Conservation (phyloP, 108 stramenopile genomes). For the Mediolabrus comicus region DNA sequence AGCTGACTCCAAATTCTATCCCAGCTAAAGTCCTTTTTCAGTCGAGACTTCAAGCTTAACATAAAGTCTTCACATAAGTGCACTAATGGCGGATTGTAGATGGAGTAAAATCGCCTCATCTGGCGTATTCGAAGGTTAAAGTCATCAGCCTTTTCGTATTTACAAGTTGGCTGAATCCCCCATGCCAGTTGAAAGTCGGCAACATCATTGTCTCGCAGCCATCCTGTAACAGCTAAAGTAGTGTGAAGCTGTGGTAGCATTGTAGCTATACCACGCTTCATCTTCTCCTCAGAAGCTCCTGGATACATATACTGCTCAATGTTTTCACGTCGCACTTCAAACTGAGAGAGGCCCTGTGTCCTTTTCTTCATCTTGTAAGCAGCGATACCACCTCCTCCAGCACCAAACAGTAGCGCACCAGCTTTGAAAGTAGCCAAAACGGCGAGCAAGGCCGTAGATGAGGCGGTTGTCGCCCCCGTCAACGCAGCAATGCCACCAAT, state of each 20-base stretch:
- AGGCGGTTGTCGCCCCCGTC: conserved; percentile 52
- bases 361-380: conserved; percentile 67
- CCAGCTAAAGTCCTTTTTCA: conserved; percentile 45
- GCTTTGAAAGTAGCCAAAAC: conserved; percentile 50
- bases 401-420: conserved; percentile 58
- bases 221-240: conserved; percentile 55
- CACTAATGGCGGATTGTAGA: conserved; percentile 48
- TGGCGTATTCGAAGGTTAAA: conserved; percentile 20
- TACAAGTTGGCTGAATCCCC: conserved; percentile 51
- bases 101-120: conserved; percentile 54
- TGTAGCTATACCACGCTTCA: conserved; percentile 38
- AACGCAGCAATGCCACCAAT: conserved; percentile 53
- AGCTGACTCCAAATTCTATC: conserved; percentile 38
- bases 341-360: conserved; percentile 61
- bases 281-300: conserved; percentile 36
- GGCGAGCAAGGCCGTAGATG: conserved; percentile 42
- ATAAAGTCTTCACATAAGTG: conserved; percentile 44
- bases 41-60: conserved; percentile 13
- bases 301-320: conserved; percentile 38
- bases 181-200: conserved; percentile 64
- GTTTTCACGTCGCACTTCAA: conserved; percentile 52
- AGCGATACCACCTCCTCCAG: conserved; percentile 61
- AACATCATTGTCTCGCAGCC: conserved; percentile 51
- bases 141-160: conserved; percentile 32
- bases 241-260: conserved; percentile 54